These are phyloP conservation scores for Vigna angularis DNA, from an alignment of 306 rosid species.

Conservation along the genomic window DNA sequence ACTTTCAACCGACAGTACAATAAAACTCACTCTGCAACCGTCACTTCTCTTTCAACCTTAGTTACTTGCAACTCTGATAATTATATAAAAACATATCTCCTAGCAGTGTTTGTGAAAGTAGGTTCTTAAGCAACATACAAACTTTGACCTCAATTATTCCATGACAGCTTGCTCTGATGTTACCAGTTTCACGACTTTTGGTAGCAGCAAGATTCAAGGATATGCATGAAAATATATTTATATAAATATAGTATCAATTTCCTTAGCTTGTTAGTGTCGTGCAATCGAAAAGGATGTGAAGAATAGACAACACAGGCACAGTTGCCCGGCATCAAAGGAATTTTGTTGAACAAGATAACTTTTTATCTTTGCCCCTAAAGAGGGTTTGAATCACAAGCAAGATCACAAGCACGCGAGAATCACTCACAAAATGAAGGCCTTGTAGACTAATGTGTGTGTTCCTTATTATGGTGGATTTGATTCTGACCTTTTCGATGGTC, in stretches of 20 bases:
- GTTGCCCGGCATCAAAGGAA: slow-evolving; percentile 49
- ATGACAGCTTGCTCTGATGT: slow-evolving; percentile 44
- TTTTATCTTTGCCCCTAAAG: not conserved
- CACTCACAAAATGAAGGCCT: slow-evolving; percentile 39
- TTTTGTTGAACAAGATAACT: slow-evolving; percentile 21
- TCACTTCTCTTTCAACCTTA: slow-evolving; percentile 42
- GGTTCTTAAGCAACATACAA: slow-evolving; percentile 38
- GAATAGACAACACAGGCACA: slow-evolving; percentile 1
- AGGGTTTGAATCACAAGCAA: slow-evolving; percentile 44
- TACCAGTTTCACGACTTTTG: slow-evolving; percentile 14
- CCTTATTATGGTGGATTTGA: slow-evolving; percentile 55
- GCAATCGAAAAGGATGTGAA: slow-evolving; percentile 4
- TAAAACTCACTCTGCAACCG: too few relatives aligned
- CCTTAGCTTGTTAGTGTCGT: not conserved
- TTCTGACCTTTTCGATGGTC: slow-evolving; percentile 52
- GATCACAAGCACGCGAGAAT: slow-evolving; percentile 44
- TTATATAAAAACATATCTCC: slow-evolving; percentile 34
- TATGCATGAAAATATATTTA: not conserved
- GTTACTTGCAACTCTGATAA: slow-evolving; percentile 42
- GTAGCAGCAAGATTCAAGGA: slow-evolving; percentile 6
- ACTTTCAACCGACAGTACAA: rapidly evolving
- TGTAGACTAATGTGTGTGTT: slow-evolving; percentile 47
- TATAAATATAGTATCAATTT: not conserved
- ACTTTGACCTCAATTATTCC: slow-evolving; percentile 35
- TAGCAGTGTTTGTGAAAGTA: slow-evolving; percentile 34